A percentile compares a stretch with the other conserved stretches of the same genome.
phyloP scores from a whole-genome alignment of 495 filamentous ascomycete genomes.

The Aspergillus conjunctus region DNA sequence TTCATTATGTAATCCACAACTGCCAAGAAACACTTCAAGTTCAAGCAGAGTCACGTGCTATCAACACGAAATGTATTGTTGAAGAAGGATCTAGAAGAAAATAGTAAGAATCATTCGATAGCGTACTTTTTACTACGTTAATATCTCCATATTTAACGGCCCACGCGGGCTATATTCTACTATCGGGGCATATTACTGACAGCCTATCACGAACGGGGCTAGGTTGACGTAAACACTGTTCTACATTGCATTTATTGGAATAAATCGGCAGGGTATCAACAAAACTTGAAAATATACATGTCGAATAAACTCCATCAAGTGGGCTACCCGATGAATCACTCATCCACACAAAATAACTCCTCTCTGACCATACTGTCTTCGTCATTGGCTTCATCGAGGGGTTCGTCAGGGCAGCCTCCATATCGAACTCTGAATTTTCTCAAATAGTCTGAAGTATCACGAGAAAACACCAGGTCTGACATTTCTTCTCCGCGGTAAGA shows the following conservation, averaged over 20 bases:
- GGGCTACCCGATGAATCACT: neutral
- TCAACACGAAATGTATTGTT: neutral
- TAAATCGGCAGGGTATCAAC: neutral
- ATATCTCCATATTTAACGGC: no score
- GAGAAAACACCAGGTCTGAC: constrained; percentile 14
- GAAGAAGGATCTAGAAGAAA: neutral
- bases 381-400: constrained; percentile 1
- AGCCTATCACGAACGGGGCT: no score
- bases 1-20: constrained; percentile 40
- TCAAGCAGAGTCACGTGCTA: constrained; percentile 12
- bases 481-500: constrained; percentile 39
- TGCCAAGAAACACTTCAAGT: constrained; percentile 23
- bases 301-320: neutral
- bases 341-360: constrained; percentile 39
- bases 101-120: no score
- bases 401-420: constrained; percentile 36
- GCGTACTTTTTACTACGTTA: no score
- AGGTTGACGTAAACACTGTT: no score
- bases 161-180: no score
- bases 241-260: constrained; percentile 1
- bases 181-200: no score
- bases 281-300: neutral
- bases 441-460: constrained; percentile 33
- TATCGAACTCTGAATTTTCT: constrained; percentile 38
- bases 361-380: constrained; percentile 21